Conservation (phyloP, 2,329 filamentous ascomycete species). For the Dichotomopilus funicola region DNA sequence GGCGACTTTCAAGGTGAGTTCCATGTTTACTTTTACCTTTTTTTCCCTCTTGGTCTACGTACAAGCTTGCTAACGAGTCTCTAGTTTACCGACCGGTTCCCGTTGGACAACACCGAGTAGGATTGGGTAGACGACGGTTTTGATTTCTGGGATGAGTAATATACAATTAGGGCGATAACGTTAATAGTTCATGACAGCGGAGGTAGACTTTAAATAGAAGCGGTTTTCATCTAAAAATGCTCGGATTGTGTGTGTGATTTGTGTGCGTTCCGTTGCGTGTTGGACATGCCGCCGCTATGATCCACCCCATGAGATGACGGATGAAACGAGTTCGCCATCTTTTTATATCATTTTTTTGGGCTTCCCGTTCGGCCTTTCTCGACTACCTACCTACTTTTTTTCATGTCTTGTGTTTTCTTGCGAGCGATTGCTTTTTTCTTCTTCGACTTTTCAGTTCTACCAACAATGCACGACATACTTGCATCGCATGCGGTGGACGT, state of each 20-base stretch:
- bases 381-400: no score
- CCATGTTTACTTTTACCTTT: neutral
- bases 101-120: constrained; percentile 15
- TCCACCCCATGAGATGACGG: no score
- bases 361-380: no score
- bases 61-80: constrained; percentile 3
- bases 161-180: neutral
- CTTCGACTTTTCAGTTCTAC: neutral
- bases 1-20: constrained; percentile 54
- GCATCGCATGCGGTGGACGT: constrained; percentile 24
- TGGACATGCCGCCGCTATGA: no score
- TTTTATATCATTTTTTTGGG: no score
- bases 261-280: no score
- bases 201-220: neutral
- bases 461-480: constrained; percentile 30
- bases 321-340: no score
- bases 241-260: no score
- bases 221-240: no score
- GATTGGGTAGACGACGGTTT: neutral
- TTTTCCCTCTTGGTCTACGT: neutral
- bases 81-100: constrained; percentile 24
- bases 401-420: no score
- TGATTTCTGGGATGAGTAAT: neutral
- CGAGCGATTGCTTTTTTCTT: neutral
- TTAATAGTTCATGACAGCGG: neutral